A percentile compares a stretch with the other conserved stretches of the same genome.
These are phyloP conservation scores for Edhazardia aedis DNA, from an alignment of 371 early-diverging fungal genomes.

Conservation along the genomic window DNA sequence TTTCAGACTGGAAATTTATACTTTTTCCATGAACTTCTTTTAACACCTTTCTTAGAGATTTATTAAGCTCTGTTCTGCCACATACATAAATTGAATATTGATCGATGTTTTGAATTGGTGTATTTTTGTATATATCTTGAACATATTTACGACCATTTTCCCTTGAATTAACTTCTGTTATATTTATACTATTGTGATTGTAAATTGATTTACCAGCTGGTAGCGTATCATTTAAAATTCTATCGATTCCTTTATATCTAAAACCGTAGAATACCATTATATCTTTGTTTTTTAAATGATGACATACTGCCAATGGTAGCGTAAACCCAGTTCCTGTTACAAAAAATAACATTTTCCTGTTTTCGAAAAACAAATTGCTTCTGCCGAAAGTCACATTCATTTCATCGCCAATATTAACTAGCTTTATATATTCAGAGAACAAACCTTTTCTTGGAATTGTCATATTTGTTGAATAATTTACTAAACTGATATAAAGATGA, in stretches of 20 bases:
- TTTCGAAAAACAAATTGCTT: slow-evolving; percentile 10
- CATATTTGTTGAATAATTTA: slow-evolving; percentile 4
- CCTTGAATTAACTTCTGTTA: slow-evolving; percentile 5
- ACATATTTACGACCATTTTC: slow-evolving; percentile 21
- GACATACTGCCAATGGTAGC: slow-evolving; percentile 21
- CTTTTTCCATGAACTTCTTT: background rate
- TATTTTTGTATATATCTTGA: slow-evolving; percentile 13
- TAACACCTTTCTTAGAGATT: slow-evolving; percentile 12
- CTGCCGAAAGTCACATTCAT: slow-evolving; percentile 13
- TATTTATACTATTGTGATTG: slow-evolving; percentile 1
- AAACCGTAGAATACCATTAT: slow-evolving; percentile 37
- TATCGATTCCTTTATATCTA: slow-evolving; percentile 23
- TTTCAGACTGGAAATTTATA: slow-evolving; percentile 30
- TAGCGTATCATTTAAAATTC: slow-evolving; percentile 5
- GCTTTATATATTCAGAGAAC: slow-evolving; percentile 36
- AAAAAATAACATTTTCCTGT: slow-evolving; percentile 32
- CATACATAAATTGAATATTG: slow-evolving; percentile 26
- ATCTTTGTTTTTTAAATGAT: slow-evolving; percentile 20
- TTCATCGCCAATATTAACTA: background rate
- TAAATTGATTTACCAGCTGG: slow-evolving; percentile 2
- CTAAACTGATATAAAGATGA: slow-evolving; percentile 16
- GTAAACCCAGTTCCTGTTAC: slow-evolving; percentile 43
- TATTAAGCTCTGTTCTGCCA: slow-evolving; percentile 30
- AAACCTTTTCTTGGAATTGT: slow-evolving; percentile 17
- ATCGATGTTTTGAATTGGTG: slow-evolving; percentile 15